Evolutionary conservation across 2,329 filamentous ascomycete genomes (phyloP).

Genomic region (Xylaria sp.): DNA sequence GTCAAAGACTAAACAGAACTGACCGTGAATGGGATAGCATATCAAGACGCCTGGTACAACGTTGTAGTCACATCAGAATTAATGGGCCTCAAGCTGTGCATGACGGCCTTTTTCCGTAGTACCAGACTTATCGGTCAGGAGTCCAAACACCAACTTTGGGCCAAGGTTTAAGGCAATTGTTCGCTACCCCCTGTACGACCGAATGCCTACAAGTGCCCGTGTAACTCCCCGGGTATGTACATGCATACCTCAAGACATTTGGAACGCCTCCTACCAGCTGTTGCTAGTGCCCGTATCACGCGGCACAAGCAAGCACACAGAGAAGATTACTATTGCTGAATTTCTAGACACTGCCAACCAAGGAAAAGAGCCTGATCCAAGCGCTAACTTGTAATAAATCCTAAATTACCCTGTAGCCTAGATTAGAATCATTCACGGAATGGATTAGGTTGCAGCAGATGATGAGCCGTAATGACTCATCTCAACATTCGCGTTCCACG

Average conservation of each 20-base stretch:
- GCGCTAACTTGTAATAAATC: slow-evolving; percentile 5
- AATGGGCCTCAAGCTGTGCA: not conserved
- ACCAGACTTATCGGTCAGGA: not conserved
- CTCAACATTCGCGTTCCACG: slow-evolving; percentile 4
- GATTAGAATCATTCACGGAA: slow-evolving; percentile 11
- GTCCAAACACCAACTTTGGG: not conserved
- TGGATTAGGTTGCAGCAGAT: slow-evolving; percentile 23
- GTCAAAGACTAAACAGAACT: not conserved
- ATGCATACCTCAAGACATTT: not conserved
- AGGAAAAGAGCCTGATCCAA: slow-evolving; percentile 11
- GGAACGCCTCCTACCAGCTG: not conserved
- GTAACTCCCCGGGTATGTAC: not conserved
- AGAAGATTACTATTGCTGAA: not conserved
- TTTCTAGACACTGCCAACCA: not conserved
- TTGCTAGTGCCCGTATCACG: slow-evolving; percentile 4
- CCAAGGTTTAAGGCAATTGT: slow-evolving; percentile 10
- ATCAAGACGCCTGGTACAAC: not conserved
- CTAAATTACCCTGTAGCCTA: slow-evolving; percentile 18
- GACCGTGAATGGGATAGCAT: not conserved
- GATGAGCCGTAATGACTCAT: slow-evolving; percentile 28
- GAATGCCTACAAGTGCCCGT: not conserved
- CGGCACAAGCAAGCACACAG: not conserved
- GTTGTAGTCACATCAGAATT: slow-evolving; percentile 7
- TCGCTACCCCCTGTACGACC: slow-evolving; percentile 11
- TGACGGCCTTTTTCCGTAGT: not conserved